These are phyloP conservation scores for Choiromyces venosus DNA, from an alignment of 495 filamentous ascomycete genomes.

Conservation along the genomic window DNA sequence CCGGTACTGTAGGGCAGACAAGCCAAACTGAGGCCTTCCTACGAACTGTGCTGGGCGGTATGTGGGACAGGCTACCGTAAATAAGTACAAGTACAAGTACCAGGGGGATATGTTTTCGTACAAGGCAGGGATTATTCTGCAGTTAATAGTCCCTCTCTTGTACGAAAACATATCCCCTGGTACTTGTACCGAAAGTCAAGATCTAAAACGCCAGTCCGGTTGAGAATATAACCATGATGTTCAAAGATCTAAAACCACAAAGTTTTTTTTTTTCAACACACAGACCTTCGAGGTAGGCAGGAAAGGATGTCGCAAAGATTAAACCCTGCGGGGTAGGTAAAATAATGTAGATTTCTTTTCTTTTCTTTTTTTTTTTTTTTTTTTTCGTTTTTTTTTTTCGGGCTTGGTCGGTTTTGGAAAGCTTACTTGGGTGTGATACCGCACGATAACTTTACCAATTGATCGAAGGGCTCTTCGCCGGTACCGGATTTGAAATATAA, in stretches of 20 bases:
- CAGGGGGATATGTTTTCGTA: too few species aligned
- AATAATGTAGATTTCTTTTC: conserved; percentile 8
- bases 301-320: not conserved
- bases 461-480: not conserved
- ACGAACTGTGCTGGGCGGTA: too few species aligned
- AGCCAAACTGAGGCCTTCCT: too few species aligned
- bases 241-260: not conserved
- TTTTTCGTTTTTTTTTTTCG: conserved; percentile 1
- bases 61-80: too few species aligned
- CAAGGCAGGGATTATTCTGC: too few species aligned
- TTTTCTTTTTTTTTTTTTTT: conserved; percentile 5
- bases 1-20: not conserved
- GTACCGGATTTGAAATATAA: not conserved
- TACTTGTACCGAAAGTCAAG: not conserved
- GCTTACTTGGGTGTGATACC: too few species aligned
- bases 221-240: not conserved
- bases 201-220: not conserved
- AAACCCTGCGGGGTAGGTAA: conserved; percentile 3
- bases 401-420: conserved; percentile 29
- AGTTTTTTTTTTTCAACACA: too few species aligned
- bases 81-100: too few species aligned
- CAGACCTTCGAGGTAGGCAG: not conserved
- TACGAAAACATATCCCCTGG: too few species aligned
- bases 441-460: too few species aligned
- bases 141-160: too few species aligned